phyloP scores from a whole-genome alignment of 2,329 filamentous ascomycete genomes.

The Colletotrichum cuscutae region DNA sequence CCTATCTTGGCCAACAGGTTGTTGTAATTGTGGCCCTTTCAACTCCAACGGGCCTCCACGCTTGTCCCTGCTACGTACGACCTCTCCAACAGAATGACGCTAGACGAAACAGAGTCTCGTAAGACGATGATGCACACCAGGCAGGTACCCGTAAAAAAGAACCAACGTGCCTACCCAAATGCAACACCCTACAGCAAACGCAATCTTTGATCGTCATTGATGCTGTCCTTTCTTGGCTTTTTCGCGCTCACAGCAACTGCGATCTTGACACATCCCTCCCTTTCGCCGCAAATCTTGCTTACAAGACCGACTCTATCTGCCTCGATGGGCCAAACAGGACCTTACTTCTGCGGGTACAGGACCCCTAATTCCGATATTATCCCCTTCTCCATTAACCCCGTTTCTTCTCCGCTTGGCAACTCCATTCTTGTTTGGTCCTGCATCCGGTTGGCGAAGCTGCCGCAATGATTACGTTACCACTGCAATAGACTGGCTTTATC shows the following conservation, averaged over 20 bases:
- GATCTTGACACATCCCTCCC: neutral
- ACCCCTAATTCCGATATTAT: conserved; percentile 20
- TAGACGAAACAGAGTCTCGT: conserved; percentile 23
- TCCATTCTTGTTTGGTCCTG: conserved; percentile 3
- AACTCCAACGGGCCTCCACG: conserved; percentile 4
- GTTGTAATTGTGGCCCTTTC: conserved; percentile 2
- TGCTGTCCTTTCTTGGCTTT: neutral
- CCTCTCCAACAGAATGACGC: conserved; percentile 20
- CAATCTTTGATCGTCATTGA: neutral
- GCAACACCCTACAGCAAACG: neutral
- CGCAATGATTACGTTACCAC: neutral
- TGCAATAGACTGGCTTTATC: neutral
- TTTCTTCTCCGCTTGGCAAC: conserved; percentile 9
- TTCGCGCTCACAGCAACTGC: neutral
- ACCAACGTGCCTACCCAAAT: neutral
- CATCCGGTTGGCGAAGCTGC: conserved; percentile 7
- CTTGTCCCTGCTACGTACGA: conserved; percentile 9
- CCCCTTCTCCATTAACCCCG: conserved; percentile 7
- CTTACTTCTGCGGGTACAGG: neutral
- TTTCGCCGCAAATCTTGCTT: conserved; percentile 14
- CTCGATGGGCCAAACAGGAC: neutral
- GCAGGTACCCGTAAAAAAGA: neutral
- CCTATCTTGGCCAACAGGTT: neutral
- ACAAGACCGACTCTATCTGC: conserved; percentile 13
- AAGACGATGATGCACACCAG: conserved; percentile 25